These are phyloP conservation scores for Berberis vulgaris DNA, from an alignment of 164 flowering plant genomes.

Conservation along the genomic window DNA sequence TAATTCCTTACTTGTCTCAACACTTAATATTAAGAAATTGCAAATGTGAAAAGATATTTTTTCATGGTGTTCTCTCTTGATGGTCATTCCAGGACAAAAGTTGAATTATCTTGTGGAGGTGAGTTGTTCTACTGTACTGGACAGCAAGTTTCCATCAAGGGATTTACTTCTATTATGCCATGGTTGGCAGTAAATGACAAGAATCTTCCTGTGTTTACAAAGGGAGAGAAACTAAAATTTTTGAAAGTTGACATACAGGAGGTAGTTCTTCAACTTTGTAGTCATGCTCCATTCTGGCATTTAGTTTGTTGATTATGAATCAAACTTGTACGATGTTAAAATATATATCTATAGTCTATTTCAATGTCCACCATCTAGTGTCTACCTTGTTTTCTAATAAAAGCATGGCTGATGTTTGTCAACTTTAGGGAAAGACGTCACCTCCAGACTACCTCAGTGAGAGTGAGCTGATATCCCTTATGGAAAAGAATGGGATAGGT, in stretches of 20 bases:
- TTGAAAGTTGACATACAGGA: constrained; percentile 65
- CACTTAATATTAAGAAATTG: no score
- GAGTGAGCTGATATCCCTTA: constrained; percentile 90
- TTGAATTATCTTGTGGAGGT: constrained; percentile 67
- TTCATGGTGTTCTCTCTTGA: constrained; percentile 1
- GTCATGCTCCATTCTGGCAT: background rate
- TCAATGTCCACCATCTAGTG: background rate
- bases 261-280: constrained; percentile 33
- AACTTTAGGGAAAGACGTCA: constrained; percentile 55
- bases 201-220: constrained; percentile 59
- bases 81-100: constrained; percentile 48
- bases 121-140: constrained; percentile 70
- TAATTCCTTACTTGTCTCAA: no score
- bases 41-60: background rate
- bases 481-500: constrained; percentile 97
- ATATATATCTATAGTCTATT: background rate
- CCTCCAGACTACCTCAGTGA: constrained; percentile 95
- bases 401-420: background rate
- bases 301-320: background rate
- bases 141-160: constrained; percentile 41
- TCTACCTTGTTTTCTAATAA: background rate
- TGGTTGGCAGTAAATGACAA: constrained; percentile 86
- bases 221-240: constrained; percentile 65
- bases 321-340: background rate
- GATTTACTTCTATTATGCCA: constrained; percentile 90